phyloP scores from a whole-genome alignment of 2,329 filamentous ascomycete genomes.

The Tolypocladium paradoxum region DNA sequence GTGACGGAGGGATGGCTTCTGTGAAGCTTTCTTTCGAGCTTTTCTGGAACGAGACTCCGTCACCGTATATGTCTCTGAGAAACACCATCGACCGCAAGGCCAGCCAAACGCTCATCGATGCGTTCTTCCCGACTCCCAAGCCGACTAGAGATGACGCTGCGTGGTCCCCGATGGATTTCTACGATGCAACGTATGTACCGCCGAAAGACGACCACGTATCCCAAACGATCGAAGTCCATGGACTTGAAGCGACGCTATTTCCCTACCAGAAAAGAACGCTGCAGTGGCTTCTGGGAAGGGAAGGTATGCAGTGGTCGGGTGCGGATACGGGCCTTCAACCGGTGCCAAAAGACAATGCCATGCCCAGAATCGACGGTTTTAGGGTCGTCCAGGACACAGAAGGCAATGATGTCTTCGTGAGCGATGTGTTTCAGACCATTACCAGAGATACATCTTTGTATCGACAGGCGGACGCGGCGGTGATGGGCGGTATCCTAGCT shows the following conservation, averaged over 20 bases:
- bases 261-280: conserved; percentile 64
- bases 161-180: conserved; percentile 49
- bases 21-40: conserved; percentile 24
- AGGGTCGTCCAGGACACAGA: conserved; percentile 20
- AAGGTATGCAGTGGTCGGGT: conserved; percentile 43
- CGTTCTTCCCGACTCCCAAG: conserved; percentile 17
- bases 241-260: conserved; percentile 44
- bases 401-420: conserved; percentile 39
- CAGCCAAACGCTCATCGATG: conserved; percentile 25
- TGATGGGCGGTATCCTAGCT: conserved; percentile 56
- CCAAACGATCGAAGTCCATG: conserved; percentile 28
- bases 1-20: conserved; percentile 11
- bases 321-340: conserved; percentile 9
- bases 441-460: conserved; percentile 38
- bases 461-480: conserved; percentile 23
- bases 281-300: conserved; percentile 57
- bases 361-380: conserved; percentile 15
- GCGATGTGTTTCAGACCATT: conserved; percentile 51
- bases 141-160: conserved; percentile 6
- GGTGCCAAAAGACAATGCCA: conserved; percentile 2
- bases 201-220: conserved; percentile 27
- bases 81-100: conserved; percentile 15
- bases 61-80: conserved; percentile 19
- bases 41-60: conserved; percentile 31
- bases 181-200: conserved; percentile 57